Base-by-base conservation (phyloP, 257 asterid genomes). In the Penstemon davidsonii region DNA sequence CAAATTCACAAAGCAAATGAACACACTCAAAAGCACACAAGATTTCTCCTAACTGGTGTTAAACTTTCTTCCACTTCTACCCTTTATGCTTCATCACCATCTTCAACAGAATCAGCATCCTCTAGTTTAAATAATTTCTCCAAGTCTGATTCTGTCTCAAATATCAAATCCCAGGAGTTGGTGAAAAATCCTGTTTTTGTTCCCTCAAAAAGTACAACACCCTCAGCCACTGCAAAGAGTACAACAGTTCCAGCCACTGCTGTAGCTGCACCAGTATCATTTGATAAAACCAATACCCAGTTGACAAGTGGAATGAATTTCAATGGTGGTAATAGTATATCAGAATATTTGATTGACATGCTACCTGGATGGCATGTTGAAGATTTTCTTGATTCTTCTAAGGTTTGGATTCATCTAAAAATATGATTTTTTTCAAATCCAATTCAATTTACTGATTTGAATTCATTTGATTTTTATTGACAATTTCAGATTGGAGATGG, bases 351-450 rank as follows among this genome's bases (percentile, higher is more conserved):
- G 71, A 87, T 82, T 12, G 95, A 88, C 63, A 90, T 62, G 71
- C 50, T 90, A 9, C 99, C 99, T 0, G 95, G 97, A 2, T 93
- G 97, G 97, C 96, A 81, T 10, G 94, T 90, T 12, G 99, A 93
- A 60, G 97, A 93, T 42, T 79, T 93, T 55, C 83, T 93, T 47
- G 91, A 87, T 62, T 45, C 43, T 18, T 75, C 86, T 10, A 82
- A 87, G 96, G 97, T 92, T 71, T 66, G 87, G 68, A 53, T 69
- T 68, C 66, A 40, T 42, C 15, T 60, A 8, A 49, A 49, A 49
- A 47, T 47, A 60, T 60, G 6, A n/a, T 33, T 64, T 47, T 47
- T 47, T 47, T 47, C 15, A 25, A 12, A 37, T 11, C 38, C 19
- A 6, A 11, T 38, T 33, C 19, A 38, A 5, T 42, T 37, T 13